A percentile compares a stretch with the other conserved stretches of the same genome.
phyloP scores from a whole-genome alignment of 2,329 filamentous ascomycete species.

The Fusarium pininemorale region DNA sequence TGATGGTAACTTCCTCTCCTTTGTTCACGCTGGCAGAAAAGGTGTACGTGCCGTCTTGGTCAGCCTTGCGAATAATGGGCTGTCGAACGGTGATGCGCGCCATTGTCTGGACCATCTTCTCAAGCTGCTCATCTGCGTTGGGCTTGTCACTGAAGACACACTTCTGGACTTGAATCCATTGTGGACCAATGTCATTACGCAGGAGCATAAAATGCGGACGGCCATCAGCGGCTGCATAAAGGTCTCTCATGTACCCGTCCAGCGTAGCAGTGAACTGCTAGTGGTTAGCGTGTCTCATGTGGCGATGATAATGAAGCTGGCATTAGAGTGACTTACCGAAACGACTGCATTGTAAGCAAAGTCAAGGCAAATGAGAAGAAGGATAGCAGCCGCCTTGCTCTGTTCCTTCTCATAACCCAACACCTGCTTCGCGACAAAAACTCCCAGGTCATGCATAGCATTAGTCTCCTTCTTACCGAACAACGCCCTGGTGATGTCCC shows the following conservation, averaged over 20 bases:
- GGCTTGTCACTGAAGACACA: not conserved
- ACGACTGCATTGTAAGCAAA: constrained; percentile 9
- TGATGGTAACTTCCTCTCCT: not conserved
- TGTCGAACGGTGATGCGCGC: not conserved
- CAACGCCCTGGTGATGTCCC: not conserved
- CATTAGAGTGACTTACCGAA: not conserved
- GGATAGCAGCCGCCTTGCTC: not conserved
- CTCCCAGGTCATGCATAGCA: not conserved
- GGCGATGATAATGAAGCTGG: not conserved
- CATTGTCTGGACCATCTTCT: not conserved
- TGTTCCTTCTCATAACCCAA: not conserved
- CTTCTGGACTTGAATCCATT: not conserved
- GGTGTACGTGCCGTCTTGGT: rapidly evolving
- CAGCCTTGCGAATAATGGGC: not conserved
- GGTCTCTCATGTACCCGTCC: constrained; percentile 2
- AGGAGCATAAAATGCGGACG: not conserved
- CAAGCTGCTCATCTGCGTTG: not conserved
- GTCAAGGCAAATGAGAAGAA: not conserved
- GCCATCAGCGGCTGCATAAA: not conserved
- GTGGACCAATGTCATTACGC: rapidly evolving
- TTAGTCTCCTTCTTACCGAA: not conserved
- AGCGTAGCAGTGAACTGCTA: not conserved
- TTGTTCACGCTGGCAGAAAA: not conserved
- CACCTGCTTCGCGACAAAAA: not conserved
- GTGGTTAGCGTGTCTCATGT: not conserved